Base-by-base conservation (phyloP, 2,329 filamentous ascomycete genomes). In the Ilyonectria destructans region DNA sequence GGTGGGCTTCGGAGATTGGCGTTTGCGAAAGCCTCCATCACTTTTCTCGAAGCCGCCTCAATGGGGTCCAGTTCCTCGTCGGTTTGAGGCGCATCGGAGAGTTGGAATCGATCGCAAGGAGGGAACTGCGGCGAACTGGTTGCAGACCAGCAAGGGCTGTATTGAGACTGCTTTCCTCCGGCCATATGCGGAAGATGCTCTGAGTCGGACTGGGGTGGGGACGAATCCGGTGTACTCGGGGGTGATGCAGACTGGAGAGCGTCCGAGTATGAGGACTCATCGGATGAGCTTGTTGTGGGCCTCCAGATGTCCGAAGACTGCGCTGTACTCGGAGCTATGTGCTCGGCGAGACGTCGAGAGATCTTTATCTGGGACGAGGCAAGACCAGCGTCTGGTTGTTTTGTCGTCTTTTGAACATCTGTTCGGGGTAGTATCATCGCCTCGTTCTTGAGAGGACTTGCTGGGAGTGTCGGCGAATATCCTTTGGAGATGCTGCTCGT, bases 201-300 rank as follows among this genome's bases (percentile, higher is more conserved):
- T 69, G 78, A 80, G 59, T 82, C 82, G 1, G 82, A 85, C 55
- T 83, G 79, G 0, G 83, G 81, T 13, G 82, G 78, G 1, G 82
- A 83, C 0, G 80, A 81, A 60, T 82, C 77, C 0, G 82, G 83
- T 5, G 83, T 84, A 61, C 81, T 81, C 19, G 78, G 74, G 8
- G 72, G 71, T 1, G 81, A 81, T 0, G 77, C 62, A 6, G 81
- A 80, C 19, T 78, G 80, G 13, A 81, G 75, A 5, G 80, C 81
- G 4, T 84, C 83, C 1, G 79, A 82, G 58, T 78, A 80, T 4
- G 81, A 82, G 8, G 80, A 80, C 26, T 26, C 26, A 1, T 83
- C 81, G 1, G 80, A 81, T 2, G 80, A 81, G 62, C 79, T 80
- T 4, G 72, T 74, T 2, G 66, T 67, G n/a, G 73, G 69, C 54